A percentile compares a stretch with the other conserved stretches of the same genome.
These are phyloP conservation scores for Zygotorulaspora sp. DNA, from an alignment of 805 yeast genomes.

Conservation along the genomic window DNA sequence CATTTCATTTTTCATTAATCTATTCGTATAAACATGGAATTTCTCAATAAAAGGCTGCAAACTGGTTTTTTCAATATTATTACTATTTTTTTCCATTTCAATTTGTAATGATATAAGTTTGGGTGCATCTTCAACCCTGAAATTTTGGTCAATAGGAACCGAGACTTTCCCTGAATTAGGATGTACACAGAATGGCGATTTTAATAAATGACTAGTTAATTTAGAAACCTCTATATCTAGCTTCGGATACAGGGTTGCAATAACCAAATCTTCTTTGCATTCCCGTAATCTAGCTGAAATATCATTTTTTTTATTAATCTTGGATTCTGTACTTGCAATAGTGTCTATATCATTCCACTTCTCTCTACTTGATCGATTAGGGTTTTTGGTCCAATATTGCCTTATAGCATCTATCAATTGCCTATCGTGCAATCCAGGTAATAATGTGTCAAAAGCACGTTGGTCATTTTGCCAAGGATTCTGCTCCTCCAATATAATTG, in stretches of 20 bases:
- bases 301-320: slow-evolving; percentile 32
- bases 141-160: slow-evolving; percentile 61
- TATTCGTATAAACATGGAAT: slow-evolving; percentile 59
- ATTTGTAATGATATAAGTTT: slow-evolving; percentile 58
- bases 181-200: slow-evolving; percentile 95
- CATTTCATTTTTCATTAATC: slow-evolving; percentile 51
- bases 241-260: slow-evolving; percentile 82
- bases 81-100: slow-evolving; percentile 54
- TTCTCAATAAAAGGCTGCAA: slow-evolving; percentile 65
- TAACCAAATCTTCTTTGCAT: slow-evolving; percentile 77
- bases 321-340: slow-evolving; percentile 40
- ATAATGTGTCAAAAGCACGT: slow-evolving; percentile 52
- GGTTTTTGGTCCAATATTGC: slow-evolving; percentile 54
- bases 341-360: slow-evolving; percentile 79
- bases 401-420: slow-evolving; percentile 48
- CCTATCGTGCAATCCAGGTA: slow-evolving; percentile 60
- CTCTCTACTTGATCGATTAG: slow-evolving; percentile 48
- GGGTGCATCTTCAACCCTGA: slow-evolving; percentile 79
- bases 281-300: slow-evolving; percentile 45
- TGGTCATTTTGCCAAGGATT: slow-evolving; percentile 73
- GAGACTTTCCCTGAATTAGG: slow-evolving; percentile 95
- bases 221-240: slow-evolving; percentile 90
- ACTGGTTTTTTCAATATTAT: slow-evolving; percentile 51
- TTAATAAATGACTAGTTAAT: slow-evolving; percentile 84
- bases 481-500: slow-evolving; percentile 70